A percentile compares a stretch with the other conserved stretches of the same genome.
Conservation (phyloP, 1,284 basidiomycete genomes). For the Marasmius fiardii region DNA sequence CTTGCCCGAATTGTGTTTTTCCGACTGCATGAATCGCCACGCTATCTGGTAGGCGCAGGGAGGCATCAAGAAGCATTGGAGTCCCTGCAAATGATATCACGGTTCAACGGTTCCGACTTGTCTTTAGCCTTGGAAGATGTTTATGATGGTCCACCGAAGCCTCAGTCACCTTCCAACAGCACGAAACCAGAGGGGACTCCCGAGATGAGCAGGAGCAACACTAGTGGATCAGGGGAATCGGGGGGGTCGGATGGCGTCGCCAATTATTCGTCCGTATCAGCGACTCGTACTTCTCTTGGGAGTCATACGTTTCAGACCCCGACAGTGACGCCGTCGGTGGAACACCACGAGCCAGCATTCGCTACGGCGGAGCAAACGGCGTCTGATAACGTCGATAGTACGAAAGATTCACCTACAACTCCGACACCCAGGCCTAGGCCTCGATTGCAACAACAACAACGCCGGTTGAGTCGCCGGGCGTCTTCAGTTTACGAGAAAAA, state of each 20-base stretch:
- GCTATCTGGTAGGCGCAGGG: conserved; percentile 85
- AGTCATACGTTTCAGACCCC: conserved; percentile 12
- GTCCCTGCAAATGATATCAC: conserved; percentile 78
- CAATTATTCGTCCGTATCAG: conserved; percentile 6
- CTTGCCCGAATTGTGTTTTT: conserved; percentile 86
- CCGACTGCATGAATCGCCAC: conserved; percentile 89
- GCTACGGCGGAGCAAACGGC: neutral
- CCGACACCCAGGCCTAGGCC: conserved; percentile 4
- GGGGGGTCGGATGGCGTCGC: neutral
- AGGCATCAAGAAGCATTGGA: conserved; percentile 79
- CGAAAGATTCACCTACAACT: neutral
- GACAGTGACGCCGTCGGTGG: conserved; percentile 4
- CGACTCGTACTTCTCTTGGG: conserved; percentile 8
- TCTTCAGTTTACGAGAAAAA: conserved; percentile 42
- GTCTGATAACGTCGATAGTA: neutral
- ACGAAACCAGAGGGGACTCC: neutral
- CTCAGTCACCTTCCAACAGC: conserved; percentile 1
- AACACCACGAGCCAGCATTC: neutral
- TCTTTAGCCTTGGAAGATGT: conserved; percentile 72
- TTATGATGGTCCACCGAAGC: conserved; percentile 39
- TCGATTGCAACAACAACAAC: conserved; percentile 14
- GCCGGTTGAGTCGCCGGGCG: conserved; percentile 15
- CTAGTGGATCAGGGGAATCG: neutral
- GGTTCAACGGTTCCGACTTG: conserved; percentile 76
- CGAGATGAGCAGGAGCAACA: neutral